A percentile compares a stretch with the other conserved stretches of the same genome.
These are phyloP conservation scores for Yamadazyma olivae DNA, from an alignment of 805 yeast species.

Conservation along the genomic window DNA sequence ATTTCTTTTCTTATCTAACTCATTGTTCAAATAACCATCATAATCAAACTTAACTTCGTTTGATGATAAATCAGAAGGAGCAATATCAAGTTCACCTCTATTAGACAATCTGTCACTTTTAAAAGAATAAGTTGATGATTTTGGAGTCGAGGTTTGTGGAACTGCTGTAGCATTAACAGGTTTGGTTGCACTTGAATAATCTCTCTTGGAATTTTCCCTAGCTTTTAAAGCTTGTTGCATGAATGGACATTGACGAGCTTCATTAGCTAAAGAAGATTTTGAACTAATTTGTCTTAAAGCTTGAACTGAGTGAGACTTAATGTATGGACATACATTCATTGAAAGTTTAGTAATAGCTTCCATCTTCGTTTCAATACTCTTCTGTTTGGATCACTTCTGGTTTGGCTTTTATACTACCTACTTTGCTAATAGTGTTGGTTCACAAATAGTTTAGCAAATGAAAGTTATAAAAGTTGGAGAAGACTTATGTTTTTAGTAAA, in stretches of 20 bases:
- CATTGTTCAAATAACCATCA: constrained; percentile 62
- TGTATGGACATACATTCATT: constrained; percentile 79
- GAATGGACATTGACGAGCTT: constrained; percentile 83
- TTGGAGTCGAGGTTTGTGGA: constrained; percentile 18
- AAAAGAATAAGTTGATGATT: constrained; percentile 30
- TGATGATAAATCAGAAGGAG: constrained; percentile 30
- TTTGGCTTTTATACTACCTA: too few relatives aligned
- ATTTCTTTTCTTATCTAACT: constrained; percentile 67
- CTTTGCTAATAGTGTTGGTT: too few relatives aligned
- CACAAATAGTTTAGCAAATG: too few relatives aligned
- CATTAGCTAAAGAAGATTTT: constrained; percentile 43
- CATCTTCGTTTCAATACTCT: constrained; percentile 46
- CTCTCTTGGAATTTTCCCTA: constrained; percentile 34
- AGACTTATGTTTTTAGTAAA: too few relatives aligned
- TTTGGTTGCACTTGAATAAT: constrained; percentile 46
- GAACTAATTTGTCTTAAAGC: constrained; percentile 57
- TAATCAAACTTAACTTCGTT: constrained; percentile 65
- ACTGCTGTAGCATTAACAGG: constrained; percentile 44
- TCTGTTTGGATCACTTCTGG: too few relatives aligned
- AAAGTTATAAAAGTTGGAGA: too few relatives aligned
- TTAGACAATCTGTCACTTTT: constrained; percentile 24
- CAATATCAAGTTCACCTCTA: constrained; percentile 4
- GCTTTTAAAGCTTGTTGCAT: constrained; percentile 74
- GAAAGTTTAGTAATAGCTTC: constrained; percentile 78
- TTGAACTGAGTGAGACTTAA: constrained; percentile 57